Conservation (phyloP, 257 asterid species). For the Plantago ovata region DNA sequence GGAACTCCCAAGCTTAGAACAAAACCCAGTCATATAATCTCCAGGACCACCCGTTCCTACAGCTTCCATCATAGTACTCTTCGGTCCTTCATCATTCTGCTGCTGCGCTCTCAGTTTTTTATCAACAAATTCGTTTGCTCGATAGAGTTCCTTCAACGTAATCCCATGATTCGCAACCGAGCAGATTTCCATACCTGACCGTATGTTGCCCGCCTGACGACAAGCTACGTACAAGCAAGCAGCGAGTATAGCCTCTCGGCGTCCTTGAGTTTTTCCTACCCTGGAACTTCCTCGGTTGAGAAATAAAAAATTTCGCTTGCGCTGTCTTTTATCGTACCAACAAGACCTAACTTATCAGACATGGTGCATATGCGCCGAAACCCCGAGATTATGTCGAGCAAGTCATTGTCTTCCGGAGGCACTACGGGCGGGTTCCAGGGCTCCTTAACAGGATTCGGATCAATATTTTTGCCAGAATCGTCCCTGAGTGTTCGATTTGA, state of each 20-base stretch:
- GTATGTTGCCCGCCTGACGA: conserved; percentile 62
- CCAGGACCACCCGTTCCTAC: conserved; percentile 62
- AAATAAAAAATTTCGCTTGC: conserved; percentile 61
- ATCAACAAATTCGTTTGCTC: conserved; percentile 63
- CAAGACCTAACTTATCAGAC: conserved; percentile 64
- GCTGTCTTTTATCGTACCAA: conserved; percentile 65
- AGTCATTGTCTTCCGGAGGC: no score
- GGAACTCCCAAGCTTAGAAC: no score
- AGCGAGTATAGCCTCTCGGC: conserved; percentile 63
- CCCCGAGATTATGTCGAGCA: conserved; percentile 42
- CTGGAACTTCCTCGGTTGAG: conserved; percentile 69
- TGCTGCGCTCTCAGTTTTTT: conserved; percentile 58
- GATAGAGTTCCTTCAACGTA: conserved; percentile 59
- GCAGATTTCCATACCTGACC: conserved; percentile 64
- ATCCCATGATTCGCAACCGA: conserved; percentile 60
- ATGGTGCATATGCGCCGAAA: conserved; percentile 48
- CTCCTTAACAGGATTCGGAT: no score
- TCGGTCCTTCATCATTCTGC: no score
- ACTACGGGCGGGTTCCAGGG: no score
- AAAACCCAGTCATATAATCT: conserved; percentile 52
- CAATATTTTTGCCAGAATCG: no score
- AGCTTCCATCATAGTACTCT: no score
- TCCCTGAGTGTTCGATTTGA: conserved; percentile 56
- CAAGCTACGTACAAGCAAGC: conserved; percentile 69
- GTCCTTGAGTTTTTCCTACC: conserved; percentile 57